Evolutionary conservation across 306 rosid genomes (phyloP), one percentile per base, ranked within the genome.

Genomic region (Vigna angularis): DNA sequence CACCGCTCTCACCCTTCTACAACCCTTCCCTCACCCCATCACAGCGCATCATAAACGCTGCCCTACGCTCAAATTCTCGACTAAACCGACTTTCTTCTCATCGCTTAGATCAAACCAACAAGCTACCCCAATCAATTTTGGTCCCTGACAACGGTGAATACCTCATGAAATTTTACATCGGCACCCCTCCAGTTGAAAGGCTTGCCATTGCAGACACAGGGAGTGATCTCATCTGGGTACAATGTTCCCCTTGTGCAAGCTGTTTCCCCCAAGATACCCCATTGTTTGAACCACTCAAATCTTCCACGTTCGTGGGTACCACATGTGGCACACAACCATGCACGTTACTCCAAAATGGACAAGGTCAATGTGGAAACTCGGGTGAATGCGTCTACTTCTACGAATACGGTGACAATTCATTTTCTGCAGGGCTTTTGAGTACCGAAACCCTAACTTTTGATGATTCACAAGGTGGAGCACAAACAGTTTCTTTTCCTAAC

Each of bases 211-310:
- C 65, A 12, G 84, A 83, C 59, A 79, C 87, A 1, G 81, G 78
- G 9, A 79, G 86, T 47, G 75, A 83, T 11, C 84, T 83, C 2
- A 7, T 44, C 18, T 83, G 83, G 83, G 51, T 83, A 7, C 86
- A 78, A 51, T 78, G 83, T 40, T 51, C 42, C 13, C 86, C 81
- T 40, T 83, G 86, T 68, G 0, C 2, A 0, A 3, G 2, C 0
- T 83, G 87, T 12, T 68, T 44, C 4, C 50, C 70, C 0, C 81
- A 83, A 69, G 16, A 68, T 13, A 10, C 52, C 7, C 78, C 77
- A 1, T 2, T 79, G 0, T 83, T 51, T 45, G 58, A 79, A 4
- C 83, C 74, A 8, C 10, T 0, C 3, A 36, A 36, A 0, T 84
- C 87, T 18, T 79, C 87, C 0, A 62, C 84, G 4, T 79, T 28